Percentiles rank a stretch among this genome's conserved stretches.
Conservation (phyloP, 495 filamentous ascomycete species). For the Podospora tetraspora region DNA sequence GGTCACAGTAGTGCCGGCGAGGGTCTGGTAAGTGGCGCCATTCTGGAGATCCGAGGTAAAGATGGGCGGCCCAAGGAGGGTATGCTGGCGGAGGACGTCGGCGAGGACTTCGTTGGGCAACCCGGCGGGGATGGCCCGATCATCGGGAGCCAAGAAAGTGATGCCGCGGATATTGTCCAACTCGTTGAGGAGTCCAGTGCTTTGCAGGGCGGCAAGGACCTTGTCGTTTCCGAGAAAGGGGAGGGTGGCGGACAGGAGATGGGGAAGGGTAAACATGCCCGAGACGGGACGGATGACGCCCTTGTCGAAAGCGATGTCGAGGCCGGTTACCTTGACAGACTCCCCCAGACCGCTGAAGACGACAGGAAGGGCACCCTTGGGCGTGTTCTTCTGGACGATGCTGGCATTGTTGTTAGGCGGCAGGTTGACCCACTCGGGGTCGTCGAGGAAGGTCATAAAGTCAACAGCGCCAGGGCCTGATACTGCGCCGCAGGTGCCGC, state of each 20-base stretch:
- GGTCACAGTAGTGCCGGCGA: slow-evolving; percentile 10
- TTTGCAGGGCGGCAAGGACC: slow-evolving; percentile 28
- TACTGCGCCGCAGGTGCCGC: background rate
- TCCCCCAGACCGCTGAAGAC: slow-evolving; percentile 11
- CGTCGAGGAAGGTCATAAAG: slow-evolving; percentile 9
- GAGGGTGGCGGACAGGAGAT: slow-evolving; percentile 3
- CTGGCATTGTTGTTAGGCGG: slow-evolving; percentile 10
- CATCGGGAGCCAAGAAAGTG: slow-evolving; percentile 11
- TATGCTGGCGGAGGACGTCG: slow-evolving; percentile 6
- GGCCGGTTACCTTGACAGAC: slow-evolving; percentile 5
- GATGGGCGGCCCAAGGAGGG: slow-evolving; percentile 4
- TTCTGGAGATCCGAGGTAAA: slow-evolving; percentile 13
- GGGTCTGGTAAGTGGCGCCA: slow-evolving; percentile 11
- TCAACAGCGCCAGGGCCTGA: slow-evolving; percentile 1
- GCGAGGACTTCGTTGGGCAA: slow-evolving; percentile 5
- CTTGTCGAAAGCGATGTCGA: slow-evolving; percentile 11
- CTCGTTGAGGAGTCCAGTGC: slow-evolving; percentile 5
- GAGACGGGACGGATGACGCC: slow-evolving; percentile 13
- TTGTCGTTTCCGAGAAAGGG: slow-evolving; percentile 10
- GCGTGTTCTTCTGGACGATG: slow-evolving; percentile 13
- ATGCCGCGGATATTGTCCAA: slow-evolving; percentile 7
- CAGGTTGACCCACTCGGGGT: slow-evolving; percentile 10
- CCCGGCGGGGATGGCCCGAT: background rate
- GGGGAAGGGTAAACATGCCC: slow-evolving; percentile 8
- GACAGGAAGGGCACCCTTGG: slow-evolving; percentile 6